These are phyloP conservation scores for Monilinia fructigena DNA, from an alignment of 2,329 filamentous ascomycete species.

Conservation along the genomic window DNA sequence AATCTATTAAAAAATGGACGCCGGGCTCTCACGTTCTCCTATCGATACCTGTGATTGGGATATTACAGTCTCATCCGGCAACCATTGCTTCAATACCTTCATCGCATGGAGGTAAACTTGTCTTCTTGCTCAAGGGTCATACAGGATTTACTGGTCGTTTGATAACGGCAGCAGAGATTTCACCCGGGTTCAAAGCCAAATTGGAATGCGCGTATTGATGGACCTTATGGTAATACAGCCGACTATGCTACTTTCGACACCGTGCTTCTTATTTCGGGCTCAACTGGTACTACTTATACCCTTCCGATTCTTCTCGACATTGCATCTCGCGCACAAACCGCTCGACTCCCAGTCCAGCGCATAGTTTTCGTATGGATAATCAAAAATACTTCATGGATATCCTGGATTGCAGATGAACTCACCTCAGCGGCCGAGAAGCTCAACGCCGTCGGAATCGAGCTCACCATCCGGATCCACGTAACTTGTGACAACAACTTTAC, in stretches of 20 bases:
- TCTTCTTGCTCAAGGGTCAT: slow-evolving; percentile 58
- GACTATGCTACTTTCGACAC: slow-evolving; percentile 60
- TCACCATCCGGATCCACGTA: slow-evolving; percentile 54
- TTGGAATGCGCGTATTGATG: slow-evolving; percentile 49
- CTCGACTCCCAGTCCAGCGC: slow-evolving; percentile 46
- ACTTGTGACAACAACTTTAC: slow-evolving; percentile 43
- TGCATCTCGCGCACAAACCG: slow-evolving; percentile 27
- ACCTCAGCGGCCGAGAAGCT: slow-evolving; percentile 42
- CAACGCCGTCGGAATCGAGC: slow-evolving; percentile 48
- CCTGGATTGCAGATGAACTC: slow-evolving; percentile 41
- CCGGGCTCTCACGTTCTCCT: slow-evolving; percentile 60
- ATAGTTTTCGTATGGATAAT: slow-evolving; percentile 56
- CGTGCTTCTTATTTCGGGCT: slow-evolving; percentile 58
- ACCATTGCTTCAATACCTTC: slow-evolving; percentile 57
- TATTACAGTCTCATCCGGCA: slow-evolving; percentile 59
- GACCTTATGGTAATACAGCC: slow-evolving; percentile 54
- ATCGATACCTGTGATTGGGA: slow-evolving; percentile 55
- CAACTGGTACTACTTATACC: slow-evolving; percentile 60
- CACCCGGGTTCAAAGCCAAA: slow-evolving; percentile 24
- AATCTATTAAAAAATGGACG: slow-evolving; percentile 41
- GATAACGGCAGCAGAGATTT: slow-evolving; percentile 45
- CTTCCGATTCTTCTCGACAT: slow-evolving; percentile 51
- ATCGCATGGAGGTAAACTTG: slow-evolving; percentile 55
- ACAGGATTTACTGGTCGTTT: slow-evolving; percentile 57
- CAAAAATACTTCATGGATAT: slow-evolving; percentile 56